Base-by-base conservation (phyloP, 495 filamentous ascomycete genomes). In the Podospora conica region DNA sequence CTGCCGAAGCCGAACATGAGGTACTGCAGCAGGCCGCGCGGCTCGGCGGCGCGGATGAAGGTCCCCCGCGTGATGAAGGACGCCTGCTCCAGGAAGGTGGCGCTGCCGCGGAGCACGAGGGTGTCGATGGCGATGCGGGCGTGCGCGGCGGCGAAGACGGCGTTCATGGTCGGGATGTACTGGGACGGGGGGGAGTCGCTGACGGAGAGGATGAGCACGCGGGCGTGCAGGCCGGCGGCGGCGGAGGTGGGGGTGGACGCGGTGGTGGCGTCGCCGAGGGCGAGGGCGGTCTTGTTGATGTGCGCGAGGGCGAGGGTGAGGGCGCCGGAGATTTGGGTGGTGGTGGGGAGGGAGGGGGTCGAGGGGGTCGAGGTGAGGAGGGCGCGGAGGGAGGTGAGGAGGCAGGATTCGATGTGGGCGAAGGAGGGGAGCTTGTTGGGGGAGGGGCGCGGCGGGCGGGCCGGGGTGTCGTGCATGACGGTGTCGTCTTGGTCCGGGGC, bases 161-260 rank as follows among this genome's bases (percentile, higher is more conserved):
- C 84, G 80, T 98, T 98, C 93, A 98, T 98, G 58, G 97, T 90
- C 2, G 94, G 91, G 64, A 98, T 97, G 79, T 98, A 98, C 75
- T 97, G 93, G 29, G 89, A 85, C 0, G 94, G 88, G 5, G 92
- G 83, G 77, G 91, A 90, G 66, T 90, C 89, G 24, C 91, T 92
- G 29, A 93, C 91, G 58, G 88, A 92, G 53, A 96, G 78, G 11
- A 92, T 86, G 61, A 98, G 76, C 71, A 98, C 96, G 53, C 96
- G 90, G n/a, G 89, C 87, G 71, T 91, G 86, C 10, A 96, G 77
- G 55, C 83, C 77, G 63, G 83, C 74, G 25, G 77, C 73, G 70
- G 68, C 55, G 66, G 66, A 65, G 55, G 64, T 66, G 21, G 78
- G 67, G 11, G 75, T 63, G 15, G 76, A 71, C 24, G 75, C 65